A percentile compares a stretch with the other conserved stretches of the same genome.
Evolutionary conservation across 192 early-diverging fungal genomes (phyloP).

Genomic region (Coemansia furcata): DNA sequence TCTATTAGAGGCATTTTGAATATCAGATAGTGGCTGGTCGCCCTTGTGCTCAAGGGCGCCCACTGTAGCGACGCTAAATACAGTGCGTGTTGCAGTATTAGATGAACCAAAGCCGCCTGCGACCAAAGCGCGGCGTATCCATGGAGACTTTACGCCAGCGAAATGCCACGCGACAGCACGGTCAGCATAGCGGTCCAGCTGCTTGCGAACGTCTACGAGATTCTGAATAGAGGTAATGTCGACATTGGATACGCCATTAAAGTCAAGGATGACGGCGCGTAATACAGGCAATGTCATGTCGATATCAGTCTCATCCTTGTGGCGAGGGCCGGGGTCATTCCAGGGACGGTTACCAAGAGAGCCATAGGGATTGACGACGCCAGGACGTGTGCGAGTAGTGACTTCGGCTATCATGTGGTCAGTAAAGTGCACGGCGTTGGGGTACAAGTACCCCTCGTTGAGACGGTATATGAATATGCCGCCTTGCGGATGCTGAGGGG

Average conservation of each 20-base stretch:
- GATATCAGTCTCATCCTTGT: conserved; percentile 46
- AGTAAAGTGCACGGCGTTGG: conserved; percentile 51
- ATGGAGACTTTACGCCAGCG: conserved; percentile 46
- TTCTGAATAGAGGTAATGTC: conserved; percentile 80
- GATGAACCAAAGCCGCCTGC: conserved; percentile 49
- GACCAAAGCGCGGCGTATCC: conserved; percentile 40
- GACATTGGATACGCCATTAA: conserved; percentile 72
- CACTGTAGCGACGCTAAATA: conserved; percentile 48
- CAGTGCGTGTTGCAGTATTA: conserved; percentile 9
- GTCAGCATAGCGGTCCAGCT: conserved; percentile 57
- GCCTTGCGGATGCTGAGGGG: conserved; percentile 17
- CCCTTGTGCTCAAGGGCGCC: conserved; percentile 22
- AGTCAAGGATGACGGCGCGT: conserved; percentile 76
- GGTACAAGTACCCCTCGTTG: conserved; percentile 51
- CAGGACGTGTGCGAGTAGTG: conserved; percentile 45
- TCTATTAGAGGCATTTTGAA: conserved; percentile 6
- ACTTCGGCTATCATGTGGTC: conserved; percentile 54
- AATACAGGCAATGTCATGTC: conserved; percentile 53
- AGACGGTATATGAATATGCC: conserved; percentile 52
- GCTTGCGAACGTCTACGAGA: conserved; percentile 64
- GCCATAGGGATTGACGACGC: conserved; percentile 49
- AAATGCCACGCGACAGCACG: conserved; percentile 56
- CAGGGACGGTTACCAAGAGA: conserved; percentile 55
- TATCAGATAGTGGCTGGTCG: background rate
- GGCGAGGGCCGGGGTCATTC: conserved; percentile 56